A percentile compares a stretch with the other conserved stretches of the same genome.
These are phyloP conservation scores for Austroboletus niveus DNA, from an alignment of 1,284 basidiomycete species.

Conservation along the genomic window DNA sequence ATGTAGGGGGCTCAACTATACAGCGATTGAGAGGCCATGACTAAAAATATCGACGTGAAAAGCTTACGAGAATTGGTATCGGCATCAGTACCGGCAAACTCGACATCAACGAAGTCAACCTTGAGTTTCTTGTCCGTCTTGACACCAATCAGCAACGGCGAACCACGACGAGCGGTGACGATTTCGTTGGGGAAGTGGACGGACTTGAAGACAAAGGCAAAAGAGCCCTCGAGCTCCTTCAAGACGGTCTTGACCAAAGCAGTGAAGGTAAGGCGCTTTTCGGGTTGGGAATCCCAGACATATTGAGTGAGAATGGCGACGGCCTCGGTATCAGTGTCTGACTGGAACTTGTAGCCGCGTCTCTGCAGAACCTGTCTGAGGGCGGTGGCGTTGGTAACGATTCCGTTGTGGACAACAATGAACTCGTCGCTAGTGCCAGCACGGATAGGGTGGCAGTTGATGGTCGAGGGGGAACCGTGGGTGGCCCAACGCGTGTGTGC, in stretches of 20 bases:
- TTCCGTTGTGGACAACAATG: conserved; percentile 97
- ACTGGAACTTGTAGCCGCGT: conserved; percentile 92
- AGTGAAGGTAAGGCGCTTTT: conserved; percentile 89
- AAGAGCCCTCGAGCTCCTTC: conserved; percentile 98
- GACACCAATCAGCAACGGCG: conserved; percentile 95
- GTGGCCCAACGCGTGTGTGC: conserved; percentile 99
- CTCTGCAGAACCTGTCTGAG: conserved; percentile 94
- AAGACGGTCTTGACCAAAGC: conserved; percentile 93
- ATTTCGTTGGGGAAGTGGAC: conserved; percentile 95
- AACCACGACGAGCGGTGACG: conserved; percentile 95
- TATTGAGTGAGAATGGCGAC: conserved; percentile 97
- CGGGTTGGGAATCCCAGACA: conserved; percentile 91
- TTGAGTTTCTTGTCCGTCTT: conserved; percentile 99
- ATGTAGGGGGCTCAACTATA: conserved; percentile 49
- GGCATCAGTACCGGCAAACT: conserved; percentile 76
- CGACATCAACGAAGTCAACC: conserved; percentile 99
- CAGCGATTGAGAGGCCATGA: conserved; percentile 12
- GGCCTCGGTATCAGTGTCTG: conserved; percentile 97
- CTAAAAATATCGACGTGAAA: neutral
- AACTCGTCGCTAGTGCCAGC: conserved; percentile 86
- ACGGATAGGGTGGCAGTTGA: conserved; percentile 96
- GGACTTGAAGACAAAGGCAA: conserved; percentile 99
- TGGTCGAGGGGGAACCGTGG: conserved; percentile 87
- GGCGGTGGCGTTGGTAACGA: conserved; percentile 93
- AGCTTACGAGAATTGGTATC: conserved; percentile 62